Base-by-base conservation (phyloP, 2,329 filamentous ascomycete species). In the Cladophialophora psammophila region DNA sequence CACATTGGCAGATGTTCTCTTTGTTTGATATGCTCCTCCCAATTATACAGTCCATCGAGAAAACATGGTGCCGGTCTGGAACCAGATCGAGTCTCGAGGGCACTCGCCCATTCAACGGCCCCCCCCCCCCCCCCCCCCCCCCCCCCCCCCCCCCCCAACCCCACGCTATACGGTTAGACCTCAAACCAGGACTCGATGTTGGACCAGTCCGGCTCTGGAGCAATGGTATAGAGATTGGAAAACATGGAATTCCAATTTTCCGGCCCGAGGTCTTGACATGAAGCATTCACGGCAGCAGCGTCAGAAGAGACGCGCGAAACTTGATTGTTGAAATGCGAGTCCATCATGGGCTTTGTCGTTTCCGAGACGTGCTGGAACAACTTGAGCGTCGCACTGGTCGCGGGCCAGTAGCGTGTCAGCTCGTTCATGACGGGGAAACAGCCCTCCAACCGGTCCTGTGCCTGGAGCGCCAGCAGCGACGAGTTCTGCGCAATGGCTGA, bases 381-480 rank as follows among this genome's bases (percentile, higher is more conserved):
- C 42, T 35, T 60, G n/a, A 42, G 10, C 9, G 31, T 40, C 12
- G 58, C 35, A 26, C 36, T 60, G 6, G 58, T 40, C 5, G 35
- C 50, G 5, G 58, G 31, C 58, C 36, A 50, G 58, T 26, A 60
- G 15, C 2, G 20, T 2, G 58, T 26, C 38, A 60, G 8, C 35
- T 60, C 38, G 12, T 31, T 60, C 38, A 60, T 9, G 40, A 60
- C 50, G 10, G 58, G 58, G 38, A 50, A 50, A 50, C 58, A 60
- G 6, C 3, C 12, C 13, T 60, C 58, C 18, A 60, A 36, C 38
- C 35, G 15, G 20, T 36, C 40, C 15, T 50, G 38, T 12, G 58
- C 10, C 20, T 60, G 58, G 8, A 60, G 58, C n/a, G 36, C 42
- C 38, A 60, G 13, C 6, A 60, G 38, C 6, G 15, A 48, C 15